These are phyloP conservation scores for Hypoxylon rubiginosum DNA, from an alignment of 2,329 filamentous ascomycete species.

Conservation along the genomic window DNA sequence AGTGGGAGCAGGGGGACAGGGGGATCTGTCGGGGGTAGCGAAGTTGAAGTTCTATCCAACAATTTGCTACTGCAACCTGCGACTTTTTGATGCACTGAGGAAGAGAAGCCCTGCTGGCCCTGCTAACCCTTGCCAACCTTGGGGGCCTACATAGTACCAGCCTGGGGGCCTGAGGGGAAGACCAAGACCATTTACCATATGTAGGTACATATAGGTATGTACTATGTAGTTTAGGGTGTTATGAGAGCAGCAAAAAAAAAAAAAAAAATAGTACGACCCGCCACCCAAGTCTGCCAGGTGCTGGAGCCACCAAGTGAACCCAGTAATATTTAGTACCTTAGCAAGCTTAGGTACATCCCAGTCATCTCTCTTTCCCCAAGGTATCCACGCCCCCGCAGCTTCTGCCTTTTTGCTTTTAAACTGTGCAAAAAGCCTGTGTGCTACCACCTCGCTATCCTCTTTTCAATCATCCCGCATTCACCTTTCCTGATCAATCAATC, in stretches of 20 bases:
- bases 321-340: conserved; percentile 3
- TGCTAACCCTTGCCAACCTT: too few relatives aligned
- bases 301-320: too few relatives aligned
- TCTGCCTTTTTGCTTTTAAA: conserved; percentile 56
- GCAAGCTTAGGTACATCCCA: neutral
- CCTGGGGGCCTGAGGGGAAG: neutral
- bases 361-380: conserved; percentile 24
- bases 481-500: conserved; percentile 64
- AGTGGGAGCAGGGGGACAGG: conserved; percentile 32
- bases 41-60: conserved; percentile 26
- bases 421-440: conserved; percentile 59
- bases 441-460: conserved; percentile 65
- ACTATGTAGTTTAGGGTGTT: neutral
- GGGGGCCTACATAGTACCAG: neutral
- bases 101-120: neutral
- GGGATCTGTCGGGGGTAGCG: conserved; percentile 5
- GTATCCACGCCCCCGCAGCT: conserved; percentile 43
- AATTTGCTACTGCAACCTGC: conserved; percentile 14
- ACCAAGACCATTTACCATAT: neutral
- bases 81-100: neutral
- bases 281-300: conserved; percentile 18
- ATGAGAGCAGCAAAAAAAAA: neutral
- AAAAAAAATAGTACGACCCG: conserved; percentile 40
- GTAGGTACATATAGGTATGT: too few relatives aligned
- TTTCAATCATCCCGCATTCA: conserved; percentile 64